Conservation (phyloP, 306 rosid genomes). For the Erythrophleum fordii region DNA sequence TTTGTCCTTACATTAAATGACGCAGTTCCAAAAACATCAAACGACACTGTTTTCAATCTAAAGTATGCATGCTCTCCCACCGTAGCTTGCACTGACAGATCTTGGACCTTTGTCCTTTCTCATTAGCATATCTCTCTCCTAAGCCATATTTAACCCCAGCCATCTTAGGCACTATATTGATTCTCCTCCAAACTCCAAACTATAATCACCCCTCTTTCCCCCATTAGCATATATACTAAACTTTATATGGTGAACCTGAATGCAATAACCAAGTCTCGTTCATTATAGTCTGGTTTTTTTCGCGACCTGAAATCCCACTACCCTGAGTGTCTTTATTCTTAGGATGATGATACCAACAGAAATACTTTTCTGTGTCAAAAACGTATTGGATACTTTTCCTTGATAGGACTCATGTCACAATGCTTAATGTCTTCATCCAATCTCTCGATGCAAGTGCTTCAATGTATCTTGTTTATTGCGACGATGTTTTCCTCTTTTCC, state of each 20-base stretch:
- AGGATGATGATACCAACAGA: neutral
- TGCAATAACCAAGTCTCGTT: neutral
- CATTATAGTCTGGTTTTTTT: constrained; percentile 7
- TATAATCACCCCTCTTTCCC: too few relatives aligned
- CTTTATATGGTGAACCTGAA: neutral
- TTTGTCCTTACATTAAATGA: neutral
- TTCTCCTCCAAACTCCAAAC: neutral
- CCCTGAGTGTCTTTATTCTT: constrained; percentile 23
- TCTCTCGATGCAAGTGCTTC: too few relatives aligned
- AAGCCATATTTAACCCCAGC: too few relatives aligned
- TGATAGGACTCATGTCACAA: constrained; percentile 32
- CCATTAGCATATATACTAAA: too few relatives aligned
- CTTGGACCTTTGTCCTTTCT: constrained; percentile 23
- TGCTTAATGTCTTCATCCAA: neutral
- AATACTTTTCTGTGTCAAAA: constrained; percentile 14
- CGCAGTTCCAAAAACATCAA: neutral
- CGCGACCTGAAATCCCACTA: constrained; percentile 22
- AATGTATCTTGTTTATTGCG: too few relatives aligned
- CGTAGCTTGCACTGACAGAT: constrained; percentile 25
- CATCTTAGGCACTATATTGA: neutral
- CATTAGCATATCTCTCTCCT: neutral
- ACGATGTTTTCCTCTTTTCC: too few relatives aligned
- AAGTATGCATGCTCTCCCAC: neutral
- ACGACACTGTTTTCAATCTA: constrained; percentile 36
- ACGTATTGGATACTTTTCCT: neutral